A percentile compares a stretch with the other conserved stretches of the same genome.
These are phyloP conservation scores for Chalaropsis thielavioides DNA, from an alignment of 2,329 filamentous ascomycete species.

Conservation along the genomic window DNA sequence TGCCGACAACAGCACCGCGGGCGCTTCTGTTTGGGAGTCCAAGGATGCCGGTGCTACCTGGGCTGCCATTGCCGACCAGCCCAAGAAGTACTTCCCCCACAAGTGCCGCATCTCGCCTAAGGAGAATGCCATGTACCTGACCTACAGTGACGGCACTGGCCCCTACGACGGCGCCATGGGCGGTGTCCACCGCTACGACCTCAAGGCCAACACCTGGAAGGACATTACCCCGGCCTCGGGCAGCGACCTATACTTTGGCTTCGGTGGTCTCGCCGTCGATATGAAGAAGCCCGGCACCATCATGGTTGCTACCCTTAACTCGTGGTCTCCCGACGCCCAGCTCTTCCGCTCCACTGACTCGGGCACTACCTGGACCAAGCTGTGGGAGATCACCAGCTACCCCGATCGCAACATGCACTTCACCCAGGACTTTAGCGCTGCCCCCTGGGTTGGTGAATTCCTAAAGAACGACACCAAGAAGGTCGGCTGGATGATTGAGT, in stretches of 20 bases:
- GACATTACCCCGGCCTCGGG: constrained; percentile 42
- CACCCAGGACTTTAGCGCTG: constrained; percentile 31
- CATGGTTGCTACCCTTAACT: constrained; percentile 42
- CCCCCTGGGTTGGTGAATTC: constrained; percentile 40
- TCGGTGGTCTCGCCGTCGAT: constrained; percentile 41
- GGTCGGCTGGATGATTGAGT: constrained; percentile 48
- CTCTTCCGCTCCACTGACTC: constrained; percentile 42
- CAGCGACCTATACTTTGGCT: constrained; percentile 36
- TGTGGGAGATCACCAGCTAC: constrained; percentile 38
- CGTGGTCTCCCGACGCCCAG: constrained; percentile 44
- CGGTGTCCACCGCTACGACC: constrained; percentile 40
- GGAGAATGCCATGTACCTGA: constrained; percentile 41
- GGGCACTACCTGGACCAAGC: constrained; percentile 37
- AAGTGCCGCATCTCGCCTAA: constrained; percentile 36
- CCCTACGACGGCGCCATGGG: constrained; percentile 43
- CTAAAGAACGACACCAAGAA: constrained; percentile 34
- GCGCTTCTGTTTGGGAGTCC: constrained; percentile 38
- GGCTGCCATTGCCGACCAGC: constrained; percentile 36
- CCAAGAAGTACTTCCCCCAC: constrained; percentile 37
- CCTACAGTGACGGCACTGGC: constrained; percentile 40
- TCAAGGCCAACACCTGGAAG: constrained; percentile 34
- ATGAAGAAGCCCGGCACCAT: constrained; percentile 40
- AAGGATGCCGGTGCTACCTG: constrained; percentile 40
- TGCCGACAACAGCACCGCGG: constrained; percentile 33
- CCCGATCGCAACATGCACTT: constrained; percentile 34